Conservation (phyloP, 371 early-diverging fungal genomes). For the Zancudomyces culisetae region DNA sequence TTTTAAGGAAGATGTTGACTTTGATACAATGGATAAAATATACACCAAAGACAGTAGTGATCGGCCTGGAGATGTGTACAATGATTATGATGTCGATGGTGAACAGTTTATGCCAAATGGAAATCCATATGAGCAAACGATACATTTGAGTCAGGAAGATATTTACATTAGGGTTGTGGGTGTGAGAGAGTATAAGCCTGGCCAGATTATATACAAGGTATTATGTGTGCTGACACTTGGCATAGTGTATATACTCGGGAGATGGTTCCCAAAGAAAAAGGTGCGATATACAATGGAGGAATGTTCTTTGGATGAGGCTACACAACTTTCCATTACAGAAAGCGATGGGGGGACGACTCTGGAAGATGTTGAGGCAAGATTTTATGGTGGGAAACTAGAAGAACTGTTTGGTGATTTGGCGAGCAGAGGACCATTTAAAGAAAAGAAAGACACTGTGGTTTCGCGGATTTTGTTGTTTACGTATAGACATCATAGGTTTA, state of each 20-base stretch:
- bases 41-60: no score
- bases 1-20: no score
- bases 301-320: constrained; percentile 42
- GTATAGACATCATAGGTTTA: constrained; percentile 59
- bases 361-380: constrained; percentile 31
- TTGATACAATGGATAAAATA: no score
- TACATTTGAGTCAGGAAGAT: constrained; percentile 22
- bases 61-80: neutral
- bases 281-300: constrained; percentile 36
- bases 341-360: constrained; percentile 48
- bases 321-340: constrained; percentile 49
- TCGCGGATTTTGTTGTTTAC: constrained; percentile 11
- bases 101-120: constrained; percentile 10
- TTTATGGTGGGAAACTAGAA: constrained; percentile 45
- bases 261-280: constrained; percentile 69
- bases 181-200: constrained; percentile 27
- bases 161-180: constrained; percentile 38
- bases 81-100: neutral
- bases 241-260: constrained; percentile 44
- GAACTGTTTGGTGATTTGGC: constrained; percentile 38
- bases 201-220: constrained; percentile 34
- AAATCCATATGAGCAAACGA: constrained; percentile 14
- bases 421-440: constrained; percentile 13
- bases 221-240: constrained; percentile 49
- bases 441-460: constrained; percentile 13